Evolutionary conservation across 768 basidiomycete genomes (phyloP), one percentile per base, ranked within the genome.

Genomic region (Mycena olivaceomarginata): DNA sequence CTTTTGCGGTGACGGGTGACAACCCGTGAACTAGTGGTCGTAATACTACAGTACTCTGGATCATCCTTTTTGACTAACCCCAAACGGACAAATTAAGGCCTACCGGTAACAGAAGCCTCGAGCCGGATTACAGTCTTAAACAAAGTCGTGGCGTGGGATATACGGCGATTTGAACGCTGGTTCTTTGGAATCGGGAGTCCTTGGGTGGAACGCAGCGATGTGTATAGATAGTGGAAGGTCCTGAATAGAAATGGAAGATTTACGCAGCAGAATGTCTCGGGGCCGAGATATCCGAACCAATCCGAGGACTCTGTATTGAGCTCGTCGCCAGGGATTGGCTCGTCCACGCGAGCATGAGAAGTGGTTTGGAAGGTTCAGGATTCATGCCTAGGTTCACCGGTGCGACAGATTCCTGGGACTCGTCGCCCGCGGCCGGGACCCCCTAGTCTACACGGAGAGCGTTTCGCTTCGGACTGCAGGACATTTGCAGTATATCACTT

Each of bases 381-480:
- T 60, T 39, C 11, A 60, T 60, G 18, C 59, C 59, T 60, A 39
- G 13, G 59, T 39, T 60, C 59, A 60, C 16, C 59, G 37, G 31
- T 39, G 59, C 59, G 31, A 60, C 59, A 15, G 37, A 39, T 60
- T 60, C 59, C 59, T 39, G 11, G 25, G 57, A 60, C 59, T 39
- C 59, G 59, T 39, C 59, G 59, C 59, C 59, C 59, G 31, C 37
- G 59, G 39, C n/a, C n/a, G n/a, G n/a, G n/a, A n/a, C 16, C 39
- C 59, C 2, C 59, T 60, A 60, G 59, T 39, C 8, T 15, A 39
- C 59, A 16, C 59, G 59, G 59, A 60, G 59, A 39, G 59, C 39
- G 31, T 60, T 60, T 60, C 59, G 39, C 59, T 60, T 60, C 59
- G 59, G 20, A 39, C 59, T 59, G 59, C 59, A 60, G 59, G 59